Conservation (phyloP, 176 grass and related monocot genomes). For the Microstegium vimineum region DNA sequence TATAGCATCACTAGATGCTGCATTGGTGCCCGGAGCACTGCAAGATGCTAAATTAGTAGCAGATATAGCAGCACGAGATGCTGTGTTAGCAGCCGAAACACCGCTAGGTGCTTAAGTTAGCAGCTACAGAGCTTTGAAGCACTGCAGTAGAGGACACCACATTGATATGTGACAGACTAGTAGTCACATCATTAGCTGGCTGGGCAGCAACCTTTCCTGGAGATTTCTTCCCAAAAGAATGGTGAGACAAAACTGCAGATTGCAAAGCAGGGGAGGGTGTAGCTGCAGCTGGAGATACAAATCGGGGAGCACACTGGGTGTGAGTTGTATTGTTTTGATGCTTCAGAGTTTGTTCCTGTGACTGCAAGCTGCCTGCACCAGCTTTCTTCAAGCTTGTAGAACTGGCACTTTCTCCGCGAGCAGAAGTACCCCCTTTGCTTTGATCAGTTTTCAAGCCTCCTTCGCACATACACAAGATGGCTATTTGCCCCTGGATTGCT, state of each 20-base stretch:
- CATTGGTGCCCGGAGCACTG: constrained; percentile 19
- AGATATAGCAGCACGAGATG: constrained; percentile 15
- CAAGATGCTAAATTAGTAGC: constrained; percentile 14
- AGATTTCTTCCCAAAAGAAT: constrained; percentile 29
- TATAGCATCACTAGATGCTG: constrained; percentile 6
- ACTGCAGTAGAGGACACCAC: constrained; percentile 17
- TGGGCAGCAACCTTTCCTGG: constrained; percentile 14
- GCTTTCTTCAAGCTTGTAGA: constrained; percentile 39
- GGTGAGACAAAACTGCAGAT: background rate
- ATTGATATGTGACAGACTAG: constrained; percentile 13
- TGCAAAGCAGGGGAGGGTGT: constrained; percentile 21
- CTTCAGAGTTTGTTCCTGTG: constrained; percentile 36
- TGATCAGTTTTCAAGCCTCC: constrained; percentile 79
- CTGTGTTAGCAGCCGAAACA: constrained; percentile 24
- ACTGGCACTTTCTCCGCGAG: constrained; percentile 20
- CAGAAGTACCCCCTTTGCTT: constrained; percentile 45
- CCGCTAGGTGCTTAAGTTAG: constrained; percentile 9
- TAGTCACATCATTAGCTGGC: constrained; percentile 21
- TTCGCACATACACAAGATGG: constrained; percentile 82
- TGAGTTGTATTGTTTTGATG: constrained; percentile 14
- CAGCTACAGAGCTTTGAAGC: constrained; percentile 15
- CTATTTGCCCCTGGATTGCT: constrained; percentile 46
- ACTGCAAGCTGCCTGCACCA: constrained; percentile 1
- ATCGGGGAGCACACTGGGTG: constrained; percentile 2
- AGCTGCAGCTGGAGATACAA: constrained; percentile 13